Evolutionary conservation across 176 grass and related monocot species (phyloP).

Genomic region (Oropetium thomaeum): DNA sequence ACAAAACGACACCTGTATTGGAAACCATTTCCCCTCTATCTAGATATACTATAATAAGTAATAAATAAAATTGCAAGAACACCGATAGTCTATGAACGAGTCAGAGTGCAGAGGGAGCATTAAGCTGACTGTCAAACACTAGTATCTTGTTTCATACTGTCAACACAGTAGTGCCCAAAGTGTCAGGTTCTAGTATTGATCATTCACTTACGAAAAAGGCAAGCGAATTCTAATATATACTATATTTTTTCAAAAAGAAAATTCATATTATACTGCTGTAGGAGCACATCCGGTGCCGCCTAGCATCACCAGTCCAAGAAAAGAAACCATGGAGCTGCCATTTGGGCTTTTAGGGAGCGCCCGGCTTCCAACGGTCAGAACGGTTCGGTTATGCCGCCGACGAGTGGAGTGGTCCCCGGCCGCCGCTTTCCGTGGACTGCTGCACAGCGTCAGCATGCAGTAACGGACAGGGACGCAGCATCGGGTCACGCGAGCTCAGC

Average conservation of each 20-base stretch:
- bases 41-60: not conserved
- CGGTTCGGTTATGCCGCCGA: not conserved
- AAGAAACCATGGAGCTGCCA: too few species aligned
- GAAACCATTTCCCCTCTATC: not conserved
- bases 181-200: not conserved
- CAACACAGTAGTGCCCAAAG: not conserved
- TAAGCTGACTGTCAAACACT: not conserved
- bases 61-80: not conserved
- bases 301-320: not conserved
- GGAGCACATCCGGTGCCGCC: too few species aligned
- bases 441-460: not conserved
- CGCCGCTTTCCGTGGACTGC: not conserved
- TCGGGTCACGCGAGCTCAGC: not conserved
- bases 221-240: not conserved
- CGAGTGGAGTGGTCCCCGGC: not conserved
- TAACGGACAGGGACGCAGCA: not conserved
- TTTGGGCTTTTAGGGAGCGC: not conserved
- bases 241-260: too few species aligned
- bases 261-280: too few species aligned
- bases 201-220: not conserved
- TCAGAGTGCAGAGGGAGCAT: not conserved
- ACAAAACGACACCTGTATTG: not conserved
- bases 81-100: not conserved
- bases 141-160: not conserved
- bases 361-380: conserved; percentile 26